A percentile compares a stretch with the other conserved stretches of the same genome.
phyloP scores from a whole-genome alignment of 331 rosid genomes.

The Quercus phellos region DNA sequence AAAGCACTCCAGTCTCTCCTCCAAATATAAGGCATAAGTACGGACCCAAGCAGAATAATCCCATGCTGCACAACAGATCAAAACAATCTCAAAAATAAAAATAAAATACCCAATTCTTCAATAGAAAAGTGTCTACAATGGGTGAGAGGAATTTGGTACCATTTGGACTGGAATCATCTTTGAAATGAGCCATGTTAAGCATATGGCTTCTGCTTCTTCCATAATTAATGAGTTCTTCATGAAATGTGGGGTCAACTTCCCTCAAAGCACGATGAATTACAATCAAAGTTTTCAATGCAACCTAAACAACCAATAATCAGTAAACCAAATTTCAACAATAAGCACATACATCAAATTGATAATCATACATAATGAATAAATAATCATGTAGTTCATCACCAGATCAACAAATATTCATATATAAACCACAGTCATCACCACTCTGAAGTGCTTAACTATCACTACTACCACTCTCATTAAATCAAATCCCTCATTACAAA shows the following conservation, averaged over 20 bases:
- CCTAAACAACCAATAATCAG: slow-evolving; percentile 49
- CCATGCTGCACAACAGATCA: slow-evolving; percentile 67
- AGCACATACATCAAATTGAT: background rate
- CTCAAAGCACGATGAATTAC: slow-evolving; percentile 98
- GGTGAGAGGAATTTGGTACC: slow-evolving; percentile 41
- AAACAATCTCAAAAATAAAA: slow-evolving; percentile 16
- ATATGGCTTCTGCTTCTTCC: slow-evolving; percentile 96
- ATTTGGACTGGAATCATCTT: slow-evolving; percentile 96
- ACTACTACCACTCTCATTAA: background rate
- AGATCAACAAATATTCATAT: background rate
- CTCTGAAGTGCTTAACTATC: background rate
- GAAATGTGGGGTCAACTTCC: slow-evolving; percentile 98
- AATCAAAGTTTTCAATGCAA: slow-evolving; percentile 83
- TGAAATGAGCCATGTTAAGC: slow-evolving; percentile 98
- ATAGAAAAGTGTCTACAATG: background rate
- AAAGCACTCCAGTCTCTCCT: slow-evolving; percentile 96
- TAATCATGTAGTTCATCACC: background rate
- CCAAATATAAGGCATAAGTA: slow-evolving; percentile 88
- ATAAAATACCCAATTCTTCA: slow-evolving; percentile 9
- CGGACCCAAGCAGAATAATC: slow-evolving; percentile 97
- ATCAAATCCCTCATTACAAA: background rate
- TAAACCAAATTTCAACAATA: slow-evolving; percentile 12
- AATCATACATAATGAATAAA: background rate
- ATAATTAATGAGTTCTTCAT: slow-evolving; percentile 91
- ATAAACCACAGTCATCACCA: too few relatives aligned